phyloP scores from a whole-genome alignment of 768 basidiomycete genomes.

The Lentinula boryana region DNA sequence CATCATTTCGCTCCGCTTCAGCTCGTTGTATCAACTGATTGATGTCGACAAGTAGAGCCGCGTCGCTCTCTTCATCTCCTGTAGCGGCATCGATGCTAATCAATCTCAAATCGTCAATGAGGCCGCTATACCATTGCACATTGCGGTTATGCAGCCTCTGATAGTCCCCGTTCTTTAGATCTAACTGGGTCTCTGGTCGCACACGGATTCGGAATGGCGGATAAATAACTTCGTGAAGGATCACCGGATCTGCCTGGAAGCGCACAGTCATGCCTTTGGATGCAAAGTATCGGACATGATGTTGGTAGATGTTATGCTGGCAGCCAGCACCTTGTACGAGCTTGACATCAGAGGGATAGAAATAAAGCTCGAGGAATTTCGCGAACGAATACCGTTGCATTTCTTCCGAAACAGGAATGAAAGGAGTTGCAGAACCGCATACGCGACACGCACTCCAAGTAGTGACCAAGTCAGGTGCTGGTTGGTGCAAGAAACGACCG shows the following conservation, averaged over 20 bases:
- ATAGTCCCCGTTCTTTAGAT: slow-evolving; percentile 91
- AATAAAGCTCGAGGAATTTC: slow-evolving; percentile 93
- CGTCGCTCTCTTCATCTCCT: slow-evolving; percentile 70
- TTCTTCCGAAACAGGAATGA: slow-evolving; percentile 85
- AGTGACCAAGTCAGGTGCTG: slow-evolving; percentile 71
- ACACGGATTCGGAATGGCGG: slow-evolving; percentile 85
- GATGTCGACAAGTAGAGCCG: slow-evolving; percentile 54
- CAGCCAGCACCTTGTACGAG: slow-evolving; percentile 87
- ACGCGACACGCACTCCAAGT: slow-evolving; percentile 88
- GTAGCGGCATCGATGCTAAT: slow-evolving; percentile 77
- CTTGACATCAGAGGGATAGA: slow-evolving; percentile 85
- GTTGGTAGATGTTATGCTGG: slow-evolving; percentile 89
- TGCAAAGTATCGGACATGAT: slow-evolving; percentile 90
- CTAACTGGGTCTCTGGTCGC: slow-evolving; percentile 79
- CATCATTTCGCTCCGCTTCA: slow-evolving; percentile 69
- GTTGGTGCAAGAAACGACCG: slow-evolving; percentile 43
- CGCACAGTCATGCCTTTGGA: slow-evolving; percentile 79
- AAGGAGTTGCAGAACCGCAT: slow-evolving; percentile 75
- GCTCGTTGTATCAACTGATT: slow-evolving; percentile 66
- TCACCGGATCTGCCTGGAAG: slow-evolving; percentile 80
- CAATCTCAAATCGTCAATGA: slow-evolving; percentile 70
- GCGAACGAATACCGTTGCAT: slow-evolving; percentile 93
- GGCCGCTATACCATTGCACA: slow-evolving; percentile 63
- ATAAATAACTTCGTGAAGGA: slow-evolving; percentile 81
- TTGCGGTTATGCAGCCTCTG: slow-evolving; percentile 69